Conservation (phyloP, 768 basidiomycete species). For the Suillus subalutaceus region DNA sequence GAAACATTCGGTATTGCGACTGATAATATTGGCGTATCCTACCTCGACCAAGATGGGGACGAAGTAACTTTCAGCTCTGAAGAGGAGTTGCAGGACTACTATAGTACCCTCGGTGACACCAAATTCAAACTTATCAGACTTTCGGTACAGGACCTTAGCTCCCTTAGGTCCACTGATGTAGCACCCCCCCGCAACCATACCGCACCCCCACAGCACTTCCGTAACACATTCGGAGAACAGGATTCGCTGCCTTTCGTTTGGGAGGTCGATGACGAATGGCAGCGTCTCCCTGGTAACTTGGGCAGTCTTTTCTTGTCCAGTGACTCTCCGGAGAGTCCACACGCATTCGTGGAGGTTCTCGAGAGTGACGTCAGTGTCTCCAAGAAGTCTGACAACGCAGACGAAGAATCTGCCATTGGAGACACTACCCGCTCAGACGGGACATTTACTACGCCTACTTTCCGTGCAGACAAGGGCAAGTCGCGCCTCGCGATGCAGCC, state of each 20-base stretch:
- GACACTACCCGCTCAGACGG: conserved; percentile 32
- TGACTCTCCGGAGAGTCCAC: conserved; percentile 46
- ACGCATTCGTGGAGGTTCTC: conserved; percentile 67
- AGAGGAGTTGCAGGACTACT: conserved; percentile 78
- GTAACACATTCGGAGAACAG: conserved; percentile 62
- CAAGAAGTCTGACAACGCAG: conserved; percentile 29
- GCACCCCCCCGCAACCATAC: conserved; percentile 36
- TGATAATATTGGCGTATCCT: conserved; percentile 66
- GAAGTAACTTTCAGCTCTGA: conserved; percentile 77
- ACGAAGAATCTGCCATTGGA: conserved; percentile 35
- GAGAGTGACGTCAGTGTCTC: conserved; percentile 42
- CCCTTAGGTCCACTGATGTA: conserved; percentile 35
- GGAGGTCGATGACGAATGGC: conserved; percentile 66
- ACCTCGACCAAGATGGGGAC: conserved; percentile 73
- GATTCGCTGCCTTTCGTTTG: conserved; percentile 48
- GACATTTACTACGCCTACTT: conserved; percentile 19
- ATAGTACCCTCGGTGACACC: conserved; percentile 36
- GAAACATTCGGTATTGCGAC: conserved; percentile 57
- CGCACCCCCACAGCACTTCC: conserved; percentile 39
- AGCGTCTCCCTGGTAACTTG: conserved; percentile 48
- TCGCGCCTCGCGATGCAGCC: conserved; percentile 22
- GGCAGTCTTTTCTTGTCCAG: conserved; percentile 43
- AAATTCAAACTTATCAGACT: conserved; percentile 52
- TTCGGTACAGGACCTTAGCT: conserved; percentile 58
- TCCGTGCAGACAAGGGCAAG: conserved; percentile 53